A percentile compares a stretch with the other conserved stretches of the same genome.
Conservation (phyloP, 2,329 filamentous ascomycete genomes). For the Colletotrichum filicis region DNA sequence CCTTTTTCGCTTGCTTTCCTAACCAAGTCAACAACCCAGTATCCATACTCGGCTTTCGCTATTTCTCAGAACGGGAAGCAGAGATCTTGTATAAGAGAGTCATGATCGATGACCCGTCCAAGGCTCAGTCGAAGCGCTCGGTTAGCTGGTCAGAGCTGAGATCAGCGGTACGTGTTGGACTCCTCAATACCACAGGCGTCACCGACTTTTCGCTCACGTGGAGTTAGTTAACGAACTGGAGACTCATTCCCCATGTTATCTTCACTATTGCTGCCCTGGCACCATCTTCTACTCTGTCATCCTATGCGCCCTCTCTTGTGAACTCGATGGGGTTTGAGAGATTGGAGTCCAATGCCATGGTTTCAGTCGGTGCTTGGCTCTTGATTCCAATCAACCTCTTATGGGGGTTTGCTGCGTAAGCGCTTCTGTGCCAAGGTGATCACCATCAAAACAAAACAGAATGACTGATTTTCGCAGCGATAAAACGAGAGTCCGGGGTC, state of each 20-base stretch:
- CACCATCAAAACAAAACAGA: slow-evolving; percentile 13
- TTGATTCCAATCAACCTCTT: slow-evolving; percentile 45
- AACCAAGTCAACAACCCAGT: slow-evolving; percentile 42
- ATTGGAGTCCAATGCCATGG: slow-evolving; percentile 48
- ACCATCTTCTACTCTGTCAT: slow-evolving; percentile 41
- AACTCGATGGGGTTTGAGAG: slow-evolving; percentile 47
- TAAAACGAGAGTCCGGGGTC: slow-evolving; percentile 38
- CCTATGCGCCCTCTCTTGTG: slow-evolving; percentile 47
- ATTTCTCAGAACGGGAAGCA: slow-evolving; percentile 48
- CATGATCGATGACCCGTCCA: slow-evolving; percentile 48
- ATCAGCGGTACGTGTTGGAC: slow-evolving; percentile 42
- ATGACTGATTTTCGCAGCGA: slow-evolving; percentile 30
- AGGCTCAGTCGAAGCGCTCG: slow-evolving; percentile 42
- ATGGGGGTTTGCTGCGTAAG: slow-evolving; percentile 43
- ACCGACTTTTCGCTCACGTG: background rate
- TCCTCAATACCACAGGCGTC: background rate
- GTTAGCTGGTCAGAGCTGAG: slow-evolving; percentile 47
- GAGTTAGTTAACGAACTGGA: slow-evolving; percentile 50
- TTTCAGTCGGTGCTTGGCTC: slow-evolving; percentile 49
- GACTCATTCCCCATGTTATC: slow-evolving; percentile 47
- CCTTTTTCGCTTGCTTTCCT: slow-evolving; percentile 46
- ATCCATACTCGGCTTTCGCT: slow-evolving; percentile 43
- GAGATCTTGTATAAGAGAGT: slow-evolving; percentile 48
- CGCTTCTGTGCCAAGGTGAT: background rate
- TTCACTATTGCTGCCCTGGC: slow-evolving; percentile 44